Conservation (phyloP, 176 grass and related monocot species). For the Carex kokanica region DNA sequence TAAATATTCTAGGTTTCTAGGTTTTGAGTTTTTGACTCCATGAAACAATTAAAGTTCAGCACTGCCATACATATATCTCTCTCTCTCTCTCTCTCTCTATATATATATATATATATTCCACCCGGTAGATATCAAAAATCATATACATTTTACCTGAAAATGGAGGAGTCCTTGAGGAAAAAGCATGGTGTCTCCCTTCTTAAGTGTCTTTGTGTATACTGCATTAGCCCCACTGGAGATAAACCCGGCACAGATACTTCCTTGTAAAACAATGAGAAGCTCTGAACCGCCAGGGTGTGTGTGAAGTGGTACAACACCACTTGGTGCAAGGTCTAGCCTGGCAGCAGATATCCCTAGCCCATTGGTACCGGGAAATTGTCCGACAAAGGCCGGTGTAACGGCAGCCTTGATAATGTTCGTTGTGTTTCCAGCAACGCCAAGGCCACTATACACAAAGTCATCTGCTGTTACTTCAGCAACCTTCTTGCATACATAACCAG, state of each 20-base stretch:
- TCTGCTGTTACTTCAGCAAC: constrained; percentile 20
- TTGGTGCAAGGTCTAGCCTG: constrained; percentile 48
- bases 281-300: constrained; percentile 59
- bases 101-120: no score
- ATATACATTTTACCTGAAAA: constrained; percentile 35
- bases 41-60: neutral
- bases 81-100: no score
- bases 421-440: constrained; percentile 40
- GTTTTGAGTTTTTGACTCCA: neutral
- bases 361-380: constrained; percentile 66
- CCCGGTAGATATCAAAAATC: neutral
- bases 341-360: constrained; percentile 72
- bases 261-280: constrained; percentile 53
- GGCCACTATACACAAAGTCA: constrained; percentile 59
- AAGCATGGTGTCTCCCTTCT: constrained; percentile 53
- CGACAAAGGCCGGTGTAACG: constrained; percentile 63
- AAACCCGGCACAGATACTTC: constrained; percentile 52
- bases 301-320: constrained; percentile 68
- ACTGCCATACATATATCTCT: no score
- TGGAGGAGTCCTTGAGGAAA: constrained; percentile 72
- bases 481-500: constrained; percentile 58
- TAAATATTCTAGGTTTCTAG: neutral
- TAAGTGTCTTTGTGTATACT: constrained; percentile 46
- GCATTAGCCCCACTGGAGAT: constrained; percentile 44
- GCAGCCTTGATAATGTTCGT: constrained; percentile 47